phyloP scores from a whole-genome alignment of 2,329 filamentous ascomycete species.

The Pseudopithomyces maydicus region DNA sequence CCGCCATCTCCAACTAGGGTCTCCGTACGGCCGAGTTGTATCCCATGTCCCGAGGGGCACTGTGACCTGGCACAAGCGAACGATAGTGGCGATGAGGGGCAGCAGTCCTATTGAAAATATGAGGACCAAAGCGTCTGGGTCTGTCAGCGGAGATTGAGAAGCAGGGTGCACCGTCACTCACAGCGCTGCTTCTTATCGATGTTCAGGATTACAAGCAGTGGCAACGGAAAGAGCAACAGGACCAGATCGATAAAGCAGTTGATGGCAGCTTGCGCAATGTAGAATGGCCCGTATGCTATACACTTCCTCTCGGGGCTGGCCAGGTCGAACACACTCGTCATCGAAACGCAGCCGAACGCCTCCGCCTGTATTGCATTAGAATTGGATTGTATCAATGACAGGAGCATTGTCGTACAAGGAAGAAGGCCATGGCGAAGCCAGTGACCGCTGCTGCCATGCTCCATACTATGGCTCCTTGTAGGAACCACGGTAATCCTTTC shows the following conservation, averaged over 20 bases:
- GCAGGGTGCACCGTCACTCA: conserved; percentile 9
- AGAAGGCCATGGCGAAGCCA: conserved; percentile 24
- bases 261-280: conserved; percentile 26
- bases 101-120: conserved; percentile 35
- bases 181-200: conserved; percentile 33
- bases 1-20: conserved; percentile 31
- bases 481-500: conserved; percentile 27
- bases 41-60: conserved; percentile 18
- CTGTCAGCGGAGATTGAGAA: background rate
- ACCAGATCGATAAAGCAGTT: conserved; percentile 31
- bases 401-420: conserved; percentile 20
- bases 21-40: conserved; percentile 21
- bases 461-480: conserved; percentile 28
- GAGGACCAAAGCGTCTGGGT: conserved; percentile 26
- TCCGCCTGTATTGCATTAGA: conserved; percentile 19
- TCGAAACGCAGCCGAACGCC: conserved; percentile 26
- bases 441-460: conserved; percentile 25
- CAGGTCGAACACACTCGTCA: conserved; percentile 27
- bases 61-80: conserved; percentile 32
- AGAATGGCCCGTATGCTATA: conserved; percentile 24
- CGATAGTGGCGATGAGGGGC: conserved; percentile 31
- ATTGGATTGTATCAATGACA: background rate
- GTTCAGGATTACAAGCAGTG: conserved; percentile 27
- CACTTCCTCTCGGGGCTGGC: conserved; percentile 19
- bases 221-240: conserved; percentile 29